Percentiles rank a stretch among this genome's conserved stretches.
Conservation (phyloP, 2,329 filamentous ascomycete genomes). For the Coniochaeta sp. region DNA sequence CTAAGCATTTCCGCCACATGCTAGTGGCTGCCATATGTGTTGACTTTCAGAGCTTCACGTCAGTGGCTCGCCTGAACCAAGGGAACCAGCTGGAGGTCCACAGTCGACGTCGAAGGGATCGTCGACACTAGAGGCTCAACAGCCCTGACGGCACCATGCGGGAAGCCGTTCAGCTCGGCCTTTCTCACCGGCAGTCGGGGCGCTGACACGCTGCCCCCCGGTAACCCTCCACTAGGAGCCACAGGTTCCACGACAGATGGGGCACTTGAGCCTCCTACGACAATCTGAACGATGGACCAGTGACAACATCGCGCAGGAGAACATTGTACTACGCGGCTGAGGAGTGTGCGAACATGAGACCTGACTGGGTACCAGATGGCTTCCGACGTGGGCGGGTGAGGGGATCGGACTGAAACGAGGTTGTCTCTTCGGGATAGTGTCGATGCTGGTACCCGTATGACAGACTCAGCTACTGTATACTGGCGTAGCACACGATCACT, state of each 20-base stretch:
- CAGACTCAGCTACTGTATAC: not conserved
- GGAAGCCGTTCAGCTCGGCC: no score
- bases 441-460: not conserved
- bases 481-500: not conserved
- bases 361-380: not conserved
- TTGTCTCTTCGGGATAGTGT: not conserved
- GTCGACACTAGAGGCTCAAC: no score
- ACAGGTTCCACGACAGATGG: not conserved
- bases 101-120: no score
- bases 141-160: no score
- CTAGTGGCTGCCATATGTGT: not conserved
- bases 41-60: not conserved
- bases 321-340: not conserved
- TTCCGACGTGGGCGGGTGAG: not conserved
- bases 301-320: not conserved
- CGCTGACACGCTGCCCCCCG: not conserved
- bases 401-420: not conserved
- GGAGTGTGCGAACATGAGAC: not conserved
- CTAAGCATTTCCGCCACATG: not conserved
- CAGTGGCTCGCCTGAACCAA: not conserved
- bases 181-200: no score
- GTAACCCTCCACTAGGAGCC: not conserved
- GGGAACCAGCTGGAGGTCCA: no score
- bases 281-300: not conserved
- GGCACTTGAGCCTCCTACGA: not conserved